Base-by-base conservation (phyloP, 176 grass and related monocot species). In the Carex littledalei region DNA sequence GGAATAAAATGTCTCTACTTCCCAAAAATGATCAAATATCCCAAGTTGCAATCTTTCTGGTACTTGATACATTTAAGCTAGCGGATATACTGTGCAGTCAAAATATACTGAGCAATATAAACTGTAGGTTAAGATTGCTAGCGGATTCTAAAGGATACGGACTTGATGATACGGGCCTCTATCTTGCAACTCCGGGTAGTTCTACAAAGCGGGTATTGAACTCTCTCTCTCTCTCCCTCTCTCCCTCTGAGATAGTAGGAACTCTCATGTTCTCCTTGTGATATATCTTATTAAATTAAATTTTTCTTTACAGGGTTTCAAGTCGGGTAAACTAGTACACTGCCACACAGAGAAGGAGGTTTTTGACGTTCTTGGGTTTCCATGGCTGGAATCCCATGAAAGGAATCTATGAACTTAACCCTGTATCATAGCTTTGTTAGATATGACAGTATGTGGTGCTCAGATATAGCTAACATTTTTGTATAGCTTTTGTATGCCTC, bases 131-230 rank as follows among this genome's bases (percentile, higher is more conserved):
- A 64, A 92, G 95, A 82, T 22, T 98, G 81, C 68, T 95, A 86
- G 95, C 93, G 47, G 95, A 98, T 14, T 93, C 95, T 0, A 95
- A 98, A 85, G 95, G 95, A 47, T 95, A 94, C 7, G 45, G 88
- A 57, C 93, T 98, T 13, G 93, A 98, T 54, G 93, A 94, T 79
- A 95, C 93, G 12, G 95, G 95, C 14, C 87, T 98, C 57, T 95
- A 95, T 87, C 91, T 98, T 55, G 91, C 93, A 39, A 85, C 84
- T 62, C 80, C 78, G 17, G 81, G 85, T 52, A 89, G 86, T 69
- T 78, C 88, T 86, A 86, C 86, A 86, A 98, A 95, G 43, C 89
- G 72, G 22, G 95, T 95, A 93, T 7, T 86, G 64, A 47, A 67
- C 18, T 49, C 10, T 13, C 10, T 24, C 21, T 75, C 24, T 18